Evolutionary conservation across 176 grass and related monocot species (phyloP), one percentile per base, ranked within the genome.

Genomic region (Zoysia japonica): DNA sequence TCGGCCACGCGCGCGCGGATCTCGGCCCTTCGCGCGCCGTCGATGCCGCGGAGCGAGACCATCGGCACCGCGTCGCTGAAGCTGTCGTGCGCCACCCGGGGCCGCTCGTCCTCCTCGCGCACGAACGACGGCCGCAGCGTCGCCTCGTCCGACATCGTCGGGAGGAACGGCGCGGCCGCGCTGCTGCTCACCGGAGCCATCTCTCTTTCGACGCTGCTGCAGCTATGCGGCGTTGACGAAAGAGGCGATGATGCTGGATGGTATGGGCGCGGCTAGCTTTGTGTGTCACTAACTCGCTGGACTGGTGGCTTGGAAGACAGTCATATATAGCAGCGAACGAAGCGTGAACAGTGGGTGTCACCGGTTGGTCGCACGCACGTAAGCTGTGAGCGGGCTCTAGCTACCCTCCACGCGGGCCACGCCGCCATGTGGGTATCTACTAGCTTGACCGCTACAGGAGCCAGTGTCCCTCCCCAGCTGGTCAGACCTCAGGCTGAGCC

Each of bases 71-170:
- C 92, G 61, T 85, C 76, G 89, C 95, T 98, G 88, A 98, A 98
- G 14, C 82, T 40, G 88, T 98, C 88, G 81, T 98, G 88, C 4
- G 95, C 89, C 75, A 98, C 95, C 88, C 81, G 90, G 64, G 92
- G 95, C 11, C 95, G 82, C 90, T 98, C 95, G 76, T 98, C 95
- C 82, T 92, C 90, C 49, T 92, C 95, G 5, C 95, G 95, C 61
- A 98, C 89, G 78, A 98, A 98, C 42, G 89, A 88, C 47, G 83
- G 78, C 1, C 90, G 76, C 86, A 98, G 74, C 68, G 83, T 90
- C 49, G 76, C 19, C 69, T 94, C 92, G 6, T 57, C 54, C 16
- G 80, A 54, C 72, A 11, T 79, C 64, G 92, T 92, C 52, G 91
- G 94, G 19, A 92, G 89, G 78, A 98, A 91, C 37, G 92, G 41